Conservation (phyloP, 495 filamentous ascomycete genomes). For the Stereocaulon alpinum region DNA sequence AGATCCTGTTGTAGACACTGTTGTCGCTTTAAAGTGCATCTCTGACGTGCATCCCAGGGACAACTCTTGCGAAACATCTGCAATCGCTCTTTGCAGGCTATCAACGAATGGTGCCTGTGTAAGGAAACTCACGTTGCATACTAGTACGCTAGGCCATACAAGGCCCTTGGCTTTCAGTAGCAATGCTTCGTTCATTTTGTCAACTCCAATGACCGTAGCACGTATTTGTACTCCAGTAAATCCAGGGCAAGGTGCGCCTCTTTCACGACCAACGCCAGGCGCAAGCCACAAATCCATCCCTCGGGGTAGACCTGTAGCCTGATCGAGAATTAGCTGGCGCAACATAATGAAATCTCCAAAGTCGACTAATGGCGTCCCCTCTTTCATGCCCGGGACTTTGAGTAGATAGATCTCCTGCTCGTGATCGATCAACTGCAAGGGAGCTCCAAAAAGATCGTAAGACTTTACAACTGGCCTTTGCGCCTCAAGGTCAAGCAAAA, state of each 20-base stretch:
- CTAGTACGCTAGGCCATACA: neutral
- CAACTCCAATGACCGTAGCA: conserved; percentile 11
- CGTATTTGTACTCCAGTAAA: conserved; percentile 16
- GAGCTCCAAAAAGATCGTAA: conserved; percentile 15
- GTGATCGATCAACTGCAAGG: neutral
- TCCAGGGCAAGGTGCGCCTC: conserved; percentile 9
- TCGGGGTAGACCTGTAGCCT: neutral
- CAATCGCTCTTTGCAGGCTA: conserved; percentile 15
- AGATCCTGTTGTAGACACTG: neutral
- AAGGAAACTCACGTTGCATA: conserved; percentile 14
- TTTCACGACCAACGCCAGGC: neutral
- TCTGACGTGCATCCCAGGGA: no score
- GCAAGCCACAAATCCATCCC: conserved; percentile 6
- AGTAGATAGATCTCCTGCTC: conserved; percentile 10
- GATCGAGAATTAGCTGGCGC: conserved; percentile 16
- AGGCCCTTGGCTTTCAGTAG: conserved; percentile 9
- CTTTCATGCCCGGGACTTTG: conserved; percentile 12
- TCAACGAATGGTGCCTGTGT: conserved; percentile 9
- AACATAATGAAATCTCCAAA: conserved; percentile 16
- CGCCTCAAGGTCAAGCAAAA: conserved; percentile 17
- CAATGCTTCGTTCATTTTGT: conserved; percentile 10
- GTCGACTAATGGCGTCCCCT: conserved; percentile 10
- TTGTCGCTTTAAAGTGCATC: neutral
- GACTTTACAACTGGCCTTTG: conserved; percentile 7
- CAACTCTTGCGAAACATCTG: neutral